These are phyloP conservation scores for Grifola frondosa DNA, from an alignment of 1,284 basidiomycete species.

Conservation along the genomic window DNA sequence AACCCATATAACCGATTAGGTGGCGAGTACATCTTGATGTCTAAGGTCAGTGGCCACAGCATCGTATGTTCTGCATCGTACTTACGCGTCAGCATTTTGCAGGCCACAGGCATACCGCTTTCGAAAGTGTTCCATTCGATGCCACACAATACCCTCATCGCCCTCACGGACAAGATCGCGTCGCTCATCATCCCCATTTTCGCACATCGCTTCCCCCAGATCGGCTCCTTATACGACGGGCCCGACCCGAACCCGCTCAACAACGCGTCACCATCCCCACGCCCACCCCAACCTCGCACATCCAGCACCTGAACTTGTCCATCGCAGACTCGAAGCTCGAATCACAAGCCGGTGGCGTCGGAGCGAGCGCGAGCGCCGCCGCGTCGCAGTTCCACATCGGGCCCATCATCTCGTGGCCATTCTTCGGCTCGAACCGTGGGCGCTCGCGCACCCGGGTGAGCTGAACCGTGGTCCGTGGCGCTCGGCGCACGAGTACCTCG, in stretches of 20 bases:
- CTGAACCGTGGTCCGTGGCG: conserved; percentile 76
- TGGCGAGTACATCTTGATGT: conserved; percentile 82
- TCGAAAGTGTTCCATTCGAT: conserved; percentile 66
- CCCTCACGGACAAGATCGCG: conserved; percentile 67
- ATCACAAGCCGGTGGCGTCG: not conserved
- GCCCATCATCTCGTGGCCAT: conserved; percentile 82
- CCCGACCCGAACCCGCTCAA: conserved; percentile 36
- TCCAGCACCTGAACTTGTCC: conserved; percentile 15
- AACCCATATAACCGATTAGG: conserved; percentile 81
- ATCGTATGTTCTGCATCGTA: conserved; percentile 7
- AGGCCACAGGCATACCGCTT: conserved; percentile 73
- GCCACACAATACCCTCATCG: conserved; percentile 56
- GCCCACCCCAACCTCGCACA: conserved; percentile 28
- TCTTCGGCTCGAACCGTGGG: conserved; percentile 81
- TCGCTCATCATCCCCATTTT: conserved; percentile 68
- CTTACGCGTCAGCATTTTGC: conserved; percentile 2
- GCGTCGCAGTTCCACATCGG: conserved; percentile 58
- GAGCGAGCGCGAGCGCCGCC: conserved; percentile 3
- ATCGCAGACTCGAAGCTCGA: conserved; percentile 14
- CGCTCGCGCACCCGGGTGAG: conserved; percentile 62
- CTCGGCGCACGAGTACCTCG: conserved; percentile 55
- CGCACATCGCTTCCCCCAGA: conserved; percentile 66
- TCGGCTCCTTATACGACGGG: conserved; percentile 71
- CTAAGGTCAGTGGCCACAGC: conserved; percentile 69
- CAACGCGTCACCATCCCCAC: conserved; percentile 26